Evolutionary conservation across 257 asterid species (phyloP).

Genomic region (Thymus quinquecostatus): DNA sequence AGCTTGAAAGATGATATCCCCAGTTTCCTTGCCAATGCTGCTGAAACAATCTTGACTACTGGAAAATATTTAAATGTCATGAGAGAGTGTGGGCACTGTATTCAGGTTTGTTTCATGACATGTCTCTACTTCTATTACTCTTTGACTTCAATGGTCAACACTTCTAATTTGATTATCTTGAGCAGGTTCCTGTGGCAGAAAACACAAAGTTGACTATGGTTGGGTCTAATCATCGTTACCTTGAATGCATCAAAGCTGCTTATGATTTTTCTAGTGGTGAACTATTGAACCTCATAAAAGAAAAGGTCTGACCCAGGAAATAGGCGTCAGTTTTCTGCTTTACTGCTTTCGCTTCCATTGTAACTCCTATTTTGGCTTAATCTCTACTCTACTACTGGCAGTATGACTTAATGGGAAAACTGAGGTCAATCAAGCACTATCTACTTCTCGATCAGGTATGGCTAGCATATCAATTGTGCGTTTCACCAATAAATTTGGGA

Average conservation of each 20-base stretch:
- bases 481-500: conserved; percentile 6
- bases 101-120: conserved; percentile 62
- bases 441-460: conserved; percentile 99
- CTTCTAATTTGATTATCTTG: conserved; percentile 45
- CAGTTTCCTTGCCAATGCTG: conserved; percentile 91
- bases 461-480: conserved; percentile 7
- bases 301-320: conserved; percentile 62
- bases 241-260: conserved; percentile 91
- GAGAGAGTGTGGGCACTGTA: conserved; percentile 95
- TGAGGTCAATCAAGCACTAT: conserved; percentile 96
- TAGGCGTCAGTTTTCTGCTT: conserved; percentile 17
- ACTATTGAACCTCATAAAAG: conserved; percentile 83
- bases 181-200: conserved; percentile 88
- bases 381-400: conserved; percentile 45
- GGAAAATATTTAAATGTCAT: conserved; percentile 97
- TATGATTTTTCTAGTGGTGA: conserved; percentile 98
- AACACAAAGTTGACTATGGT: conserved; percentile 72
- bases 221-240: conserved; percentile 92
- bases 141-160: neutral
- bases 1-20: conserved; percentile 97
- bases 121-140: conserved; percentile 28
- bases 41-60: conserved; percentile 90
- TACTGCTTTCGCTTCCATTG: conserved; percentile 21
- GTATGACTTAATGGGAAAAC: conserved; percentile 96
- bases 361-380: conserved; percentile 29